phyloP scores from a whole-genome alignment of 2,329 filamentous ascomycete species.

The Trichoderma polysporum region DNA sequence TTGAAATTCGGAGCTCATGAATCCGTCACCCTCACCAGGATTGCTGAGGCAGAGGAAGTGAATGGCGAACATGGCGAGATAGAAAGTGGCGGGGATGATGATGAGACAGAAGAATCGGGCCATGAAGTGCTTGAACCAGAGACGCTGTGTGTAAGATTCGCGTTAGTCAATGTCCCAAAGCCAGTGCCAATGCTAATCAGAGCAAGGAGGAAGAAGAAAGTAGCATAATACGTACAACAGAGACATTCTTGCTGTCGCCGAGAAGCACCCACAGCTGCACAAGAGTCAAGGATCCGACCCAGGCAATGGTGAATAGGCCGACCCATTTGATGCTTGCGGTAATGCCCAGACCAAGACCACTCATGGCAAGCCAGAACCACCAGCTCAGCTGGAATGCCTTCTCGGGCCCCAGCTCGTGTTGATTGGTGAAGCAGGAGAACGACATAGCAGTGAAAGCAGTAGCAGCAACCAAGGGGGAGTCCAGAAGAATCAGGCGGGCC shows the following conservation, averaged over 20 bases:
- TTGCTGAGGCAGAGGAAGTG: slow-evolving; percentile 93
- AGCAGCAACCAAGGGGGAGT: slow-evolving; percentile 90
- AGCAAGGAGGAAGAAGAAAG: background rate
- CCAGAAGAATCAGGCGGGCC: slow-evolving; percentile 90
- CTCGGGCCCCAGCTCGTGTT: slow-evolving; percentile 86
- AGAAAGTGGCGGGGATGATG: slow-evolving; percentile 83
- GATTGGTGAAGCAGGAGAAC: slow-evolving; percentile 92
- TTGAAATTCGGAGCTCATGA: slow-evolving; percentile 99
- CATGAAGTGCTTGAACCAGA: slow-evolving; percentile 93
- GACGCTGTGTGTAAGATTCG: slow-evolving; percentile 48
- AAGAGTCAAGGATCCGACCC: slow-evolving; percentile 88
- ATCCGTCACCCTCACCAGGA: slow-evolving; percentile 94
- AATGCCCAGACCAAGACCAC: slow-evolving; percentile 82
- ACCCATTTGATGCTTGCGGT: slow-evolving; percentile 99
- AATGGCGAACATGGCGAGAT: slow-evolving; percentile 95
- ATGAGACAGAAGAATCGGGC: slow-evolving; percentile 90
- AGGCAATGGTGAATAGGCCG: slow-evolving; percentile 96
- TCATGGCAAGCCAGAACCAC: slow-evolving; percentile 97
- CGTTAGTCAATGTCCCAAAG: background rate
- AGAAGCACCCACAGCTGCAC: slow-evolving; percentile 94
- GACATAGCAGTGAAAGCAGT: slow-evolving; percentile 88
- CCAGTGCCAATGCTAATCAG: background rate
- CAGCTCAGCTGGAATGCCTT: slow-evolving; percentile 86
- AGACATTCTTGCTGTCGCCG: slow-evolving; percentile 83
- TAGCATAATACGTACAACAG: slow-evolving; percentile 55